Base-by-base conservation (phyloP, 805 yeast genomes). In the Isabelozyma pseudorhagii region DNA sequence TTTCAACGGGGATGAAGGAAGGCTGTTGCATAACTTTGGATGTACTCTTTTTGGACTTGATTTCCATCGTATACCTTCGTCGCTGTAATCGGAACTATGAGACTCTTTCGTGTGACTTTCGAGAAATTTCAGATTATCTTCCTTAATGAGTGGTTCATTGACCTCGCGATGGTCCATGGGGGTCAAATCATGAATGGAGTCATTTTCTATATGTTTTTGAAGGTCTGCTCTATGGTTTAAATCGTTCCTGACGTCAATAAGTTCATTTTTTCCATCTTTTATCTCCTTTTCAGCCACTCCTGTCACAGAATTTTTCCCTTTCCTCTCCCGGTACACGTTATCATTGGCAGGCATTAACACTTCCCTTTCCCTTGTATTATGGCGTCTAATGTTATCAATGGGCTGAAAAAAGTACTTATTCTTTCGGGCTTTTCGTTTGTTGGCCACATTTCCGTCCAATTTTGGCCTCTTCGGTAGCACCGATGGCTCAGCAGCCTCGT, bases 1-100 rank as follows among this genome's bases (percentile, higher is more conserved):
- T 49, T 61, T 67, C 41, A 77, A 55, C 0, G 82, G 82, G 4
- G 82, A 77, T 3, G 80, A 75, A 1, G 75, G 72, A 8, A 28
- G 36, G 5, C 45, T 50, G 52, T 46, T 17, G 40, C 46, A 36
- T 48, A 47, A 41, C 54, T 34, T 56, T 9, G 36, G 36, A 31
- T 31, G 10, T 5, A 31, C 36, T 31, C 36, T 52, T n/a, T 54
- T 56, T 28, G 80, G 79, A 5, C 78, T 71, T 11, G 60, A 60
- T 13, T 67, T 74, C 81, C 81, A 77, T 44, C 71, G 25, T 8
- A 41, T 18, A 1, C 78, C 77, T 41, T 74, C 78, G 51, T 69
- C 72, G 49, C 75, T 71, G 46, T 74, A 78, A 48, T 74, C 78
- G 0, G 77, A 71, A 49, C 73, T 66, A 47, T 69, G 75, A 50